Percentiles rank a stretch among this genome's conserved stretches.
Conservation (phyloP, 129 eudicot species). For the Lonicera japonica region DNA sequence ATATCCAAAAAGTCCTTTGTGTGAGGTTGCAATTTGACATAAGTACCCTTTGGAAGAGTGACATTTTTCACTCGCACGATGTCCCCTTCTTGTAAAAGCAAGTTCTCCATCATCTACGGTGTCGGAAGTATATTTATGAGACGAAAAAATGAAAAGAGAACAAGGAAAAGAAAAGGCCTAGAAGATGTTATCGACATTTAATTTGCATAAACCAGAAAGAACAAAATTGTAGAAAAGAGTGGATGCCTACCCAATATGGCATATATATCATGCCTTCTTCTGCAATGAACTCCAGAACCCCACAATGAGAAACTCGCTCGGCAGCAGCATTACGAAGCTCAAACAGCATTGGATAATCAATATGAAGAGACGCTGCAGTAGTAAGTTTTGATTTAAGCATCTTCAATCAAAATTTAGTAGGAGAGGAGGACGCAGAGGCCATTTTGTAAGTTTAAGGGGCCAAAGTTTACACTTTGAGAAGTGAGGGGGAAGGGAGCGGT, state of each 20-base stretch:
- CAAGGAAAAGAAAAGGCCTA: not conserved
- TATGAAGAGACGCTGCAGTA: constrained; percentile 29
- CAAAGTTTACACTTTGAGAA: no score
- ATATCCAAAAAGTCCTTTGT: constrained; percentile 82
- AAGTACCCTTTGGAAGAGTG: constrained; percentile 91
- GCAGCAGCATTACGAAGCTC: constrained; percentile 63
- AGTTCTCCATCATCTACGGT: constrained; percentile 84
- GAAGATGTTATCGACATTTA: no score
- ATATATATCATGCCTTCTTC: constrained; percentile 93
- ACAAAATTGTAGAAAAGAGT: no score
- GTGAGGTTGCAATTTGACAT: constrained; percentile 90
- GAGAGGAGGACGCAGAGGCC: not conserved
- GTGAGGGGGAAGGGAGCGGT: no score
- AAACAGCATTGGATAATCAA: constrained; percentile 87
- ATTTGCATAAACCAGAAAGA: not conserved
- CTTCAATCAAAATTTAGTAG: not conserved
- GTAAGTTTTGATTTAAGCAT: not conserved
- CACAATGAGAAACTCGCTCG: constrained; percentile 63
- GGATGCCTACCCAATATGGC: constrained; percentile 81
- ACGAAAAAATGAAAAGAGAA: no score
- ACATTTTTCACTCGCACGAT: constrained; percentile 64
- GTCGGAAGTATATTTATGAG: not conserved
- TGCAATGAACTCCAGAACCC: constrained; percentile 84
- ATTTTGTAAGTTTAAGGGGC: not conserved
- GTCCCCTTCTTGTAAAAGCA: constrained; percentile 85